Conservation (phyloP, 306 rosid species). For the Erythrophleum fordii region DNA sequence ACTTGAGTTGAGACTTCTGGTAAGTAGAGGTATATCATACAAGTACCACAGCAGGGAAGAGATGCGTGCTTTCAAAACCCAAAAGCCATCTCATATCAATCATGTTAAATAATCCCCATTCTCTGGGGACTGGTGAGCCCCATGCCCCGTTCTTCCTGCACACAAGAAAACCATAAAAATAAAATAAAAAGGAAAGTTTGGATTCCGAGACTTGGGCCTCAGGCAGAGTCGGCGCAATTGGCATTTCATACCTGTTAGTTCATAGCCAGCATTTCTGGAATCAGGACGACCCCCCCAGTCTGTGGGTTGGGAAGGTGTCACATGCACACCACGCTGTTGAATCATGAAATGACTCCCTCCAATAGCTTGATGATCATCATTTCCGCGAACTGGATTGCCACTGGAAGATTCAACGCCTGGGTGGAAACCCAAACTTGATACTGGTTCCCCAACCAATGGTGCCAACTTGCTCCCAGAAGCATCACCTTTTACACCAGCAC, state of each 20-base stretch:
- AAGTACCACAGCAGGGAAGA: slow-evolving; percentile 43
- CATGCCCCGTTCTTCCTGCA: slow-evolving; percentile 74
- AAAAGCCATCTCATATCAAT: slow-evolving; percentile 55
- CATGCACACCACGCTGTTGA: slow-evolving; percentile 73
- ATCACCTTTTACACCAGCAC: slow-evolving; percentile 65
- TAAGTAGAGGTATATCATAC: slow-evolving; percentile 65
- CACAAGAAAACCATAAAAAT: slow-evolving; percentile 1
- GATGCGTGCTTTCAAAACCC: slow-evolving; percentile 39
- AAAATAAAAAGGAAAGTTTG: background rate
- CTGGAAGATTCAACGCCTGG: slow-evolving; percentile 63
- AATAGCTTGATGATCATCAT: slow-evolving; percentile 71
- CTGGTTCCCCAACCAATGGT: slow-evolving; percentile 60
- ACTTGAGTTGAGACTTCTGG: slow-evolving; percentile 48
- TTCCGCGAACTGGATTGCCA: slow-evolving; percentile 63
- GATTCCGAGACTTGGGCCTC: background rate
- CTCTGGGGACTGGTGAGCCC: slow-evolving; percentile 74
- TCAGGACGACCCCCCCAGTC: slow-evolving; percentile 80
- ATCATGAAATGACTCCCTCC: slow-evolving; percentile 82
- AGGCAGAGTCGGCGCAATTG: background rate
- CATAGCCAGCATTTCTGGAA: slow-evolving; percentile 62
- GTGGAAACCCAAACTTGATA: slow-evolving; percentile 65
- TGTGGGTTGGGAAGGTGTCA: slow-evolving; percentile 56
- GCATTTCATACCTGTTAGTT: slow-evolving; percentile 63
- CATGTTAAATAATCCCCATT: slow-evolving; percentile 84
- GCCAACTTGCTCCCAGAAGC: slow-evolving; percentile 69